Evolutionary conservation across 768 basidiomycete genomes (phyloP).

Genomic region (Hortiboletus flavorubellus): DNA sequence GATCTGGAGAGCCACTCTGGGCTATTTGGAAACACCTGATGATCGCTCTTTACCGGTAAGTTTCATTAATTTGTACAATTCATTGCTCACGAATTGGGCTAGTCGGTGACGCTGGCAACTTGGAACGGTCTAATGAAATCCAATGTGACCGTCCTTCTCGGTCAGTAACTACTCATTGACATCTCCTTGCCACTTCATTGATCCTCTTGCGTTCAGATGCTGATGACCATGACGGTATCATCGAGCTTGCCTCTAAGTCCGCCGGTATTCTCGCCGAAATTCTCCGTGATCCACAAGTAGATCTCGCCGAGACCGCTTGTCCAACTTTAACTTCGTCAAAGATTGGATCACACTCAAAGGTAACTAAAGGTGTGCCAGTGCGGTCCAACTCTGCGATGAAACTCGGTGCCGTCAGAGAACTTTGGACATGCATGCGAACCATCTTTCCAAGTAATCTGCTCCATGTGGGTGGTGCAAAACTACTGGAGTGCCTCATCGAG

Average conservation of each 20-base stretch:
- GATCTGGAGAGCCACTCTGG: conserved; percentile 50
- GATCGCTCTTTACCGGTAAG: conserved; percentile 50
- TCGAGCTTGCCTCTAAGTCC: conserved; percentile 39
- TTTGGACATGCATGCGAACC: conserved; percentile 50
- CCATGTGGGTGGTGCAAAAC: conserved; percentile 39
- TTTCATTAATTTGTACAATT: conserved; percentile 2
- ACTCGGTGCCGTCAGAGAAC: conserved; percentile 51
- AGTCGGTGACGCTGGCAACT: conserved; percentile 48
- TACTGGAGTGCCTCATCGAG: conserved; percentile 49
- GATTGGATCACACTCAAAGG: conserved; percentile 1
- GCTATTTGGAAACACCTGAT: conserved; percentile 44
- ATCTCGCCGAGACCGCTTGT: conserved; percentile 34
- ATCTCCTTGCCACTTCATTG: background rate
- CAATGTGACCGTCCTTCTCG: conserved; percentile 45
- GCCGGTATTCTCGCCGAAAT: conserved; percentile 47
- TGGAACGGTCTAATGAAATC: conserved; percentile 58
- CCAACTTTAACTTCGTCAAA: conserved; percentile 12
- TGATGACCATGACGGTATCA: conserved; percentile 38
- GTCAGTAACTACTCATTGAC: conserved; percentile 42
- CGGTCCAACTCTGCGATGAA: conserved; percentile 49
- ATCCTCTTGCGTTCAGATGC: conserved; percentile 34
- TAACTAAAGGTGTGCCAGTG: conserved; percentile 1
- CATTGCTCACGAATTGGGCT: conserved; percentile 1
- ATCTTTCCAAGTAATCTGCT: conserved; percentile 44
- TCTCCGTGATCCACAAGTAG: conserved; percentile 44